phyloP scores from a whole-genome alignment of 495 filamentous ascomycete genomes.

The Aspergillus leporis region DNA sequence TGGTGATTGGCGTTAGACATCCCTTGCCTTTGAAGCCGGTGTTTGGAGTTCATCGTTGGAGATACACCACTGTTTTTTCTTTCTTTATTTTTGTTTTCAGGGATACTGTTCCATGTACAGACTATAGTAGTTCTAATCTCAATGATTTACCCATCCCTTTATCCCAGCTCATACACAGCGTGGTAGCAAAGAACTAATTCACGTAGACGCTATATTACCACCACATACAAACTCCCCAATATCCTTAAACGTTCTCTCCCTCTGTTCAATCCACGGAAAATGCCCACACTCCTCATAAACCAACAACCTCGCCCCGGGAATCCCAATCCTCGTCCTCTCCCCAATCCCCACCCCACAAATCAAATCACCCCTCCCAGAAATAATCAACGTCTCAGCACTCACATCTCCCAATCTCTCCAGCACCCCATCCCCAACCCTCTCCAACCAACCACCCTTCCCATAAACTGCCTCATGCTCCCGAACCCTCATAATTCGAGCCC shows the following conservation, averaged over 20 bases:
- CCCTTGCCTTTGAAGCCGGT: constrained; percentile 32
- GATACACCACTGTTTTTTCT: constrained; percentile 12
- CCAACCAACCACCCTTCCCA: constrained; percentile 12
- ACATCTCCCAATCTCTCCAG: constrained; percentile 13
- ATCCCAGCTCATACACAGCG: neutral
- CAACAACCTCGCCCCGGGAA: constrained; percentile 8
- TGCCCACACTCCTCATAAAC: constrained; percentile 25
- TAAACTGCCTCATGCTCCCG: constrained; percentile 18
- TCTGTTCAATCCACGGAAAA: constrained; percentile 28
- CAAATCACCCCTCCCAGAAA: constrained; percentile 21
- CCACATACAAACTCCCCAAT: constrained; percentile 17
- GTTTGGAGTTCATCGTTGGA: constrained; percentile 23
- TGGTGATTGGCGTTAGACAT: constrained; percentile 14
- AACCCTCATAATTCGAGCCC: constrained; percentile 9
- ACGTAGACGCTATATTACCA: neutral
- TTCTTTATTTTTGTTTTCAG: constrained; percentile 21
- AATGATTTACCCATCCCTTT: neutral
- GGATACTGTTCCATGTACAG: constrained; percentile 17
- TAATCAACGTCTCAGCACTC: constrained; percentile 21
- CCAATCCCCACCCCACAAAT: constrained; percentile 20
- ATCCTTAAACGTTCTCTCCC: constrained; percentile 16
- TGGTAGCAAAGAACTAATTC: neutral
- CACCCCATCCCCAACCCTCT: constrained; percentile 14
- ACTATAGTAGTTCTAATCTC: constrained; percentile 22
- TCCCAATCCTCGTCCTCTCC: constrained; percentile 11